These are phyloP conservation scores for Theileria annulata DNA, from an alignment of 169 alveolate species.

Conservation along the genomic window DNA sequence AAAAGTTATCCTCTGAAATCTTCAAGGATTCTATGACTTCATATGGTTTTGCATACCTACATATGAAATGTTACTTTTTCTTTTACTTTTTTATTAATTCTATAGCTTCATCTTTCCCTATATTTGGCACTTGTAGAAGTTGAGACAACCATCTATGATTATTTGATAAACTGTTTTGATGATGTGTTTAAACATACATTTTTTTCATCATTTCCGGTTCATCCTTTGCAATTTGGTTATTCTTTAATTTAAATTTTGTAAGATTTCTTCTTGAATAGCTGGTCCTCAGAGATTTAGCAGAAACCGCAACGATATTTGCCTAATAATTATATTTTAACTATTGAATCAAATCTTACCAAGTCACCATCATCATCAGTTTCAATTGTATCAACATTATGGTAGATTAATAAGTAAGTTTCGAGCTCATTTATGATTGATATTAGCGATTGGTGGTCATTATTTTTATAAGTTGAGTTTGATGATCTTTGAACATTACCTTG, in stretches of 20 bases:
- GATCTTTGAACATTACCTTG: not conserved
- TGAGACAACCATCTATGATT: constrained; percentile 63
- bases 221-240: not conserved
- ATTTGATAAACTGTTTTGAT: not conserved
- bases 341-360: constrained; percentile 27
- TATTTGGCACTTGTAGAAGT: constrained; percentile 59
- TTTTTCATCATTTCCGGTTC: constrained; percentile 14
- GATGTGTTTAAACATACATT: constrained; percentile 21
- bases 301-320: constrained; percentile 34
- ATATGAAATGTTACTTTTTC: not conserved
- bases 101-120: constrained; percentile 55
- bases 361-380: constrained; percentile 61
- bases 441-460: constrained; percentile 11
- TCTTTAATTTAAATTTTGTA: constrained; percentile 38
- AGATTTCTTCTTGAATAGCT: constrained; percentile 5
- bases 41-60: constrained; percentile 49
- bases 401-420: constrained; percentile 39
- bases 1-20: constrained; percentile 18
- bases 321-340: not conserved
- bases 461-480: constrained; percentile 5
- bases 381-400: constrained; percentile 51
- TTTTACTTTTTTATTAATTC: constrained; percentile 46
- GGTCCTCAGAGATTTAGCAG: constrained; percentile 36
- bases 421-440: constrained; percentile 38
- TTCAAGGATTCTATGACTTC: constrained; percentile 46